phyloP scores from a whole-genome alignment of 2,329 filamentous ascomycete genomes.

The Ceratocystis smalleyi region DNA sequence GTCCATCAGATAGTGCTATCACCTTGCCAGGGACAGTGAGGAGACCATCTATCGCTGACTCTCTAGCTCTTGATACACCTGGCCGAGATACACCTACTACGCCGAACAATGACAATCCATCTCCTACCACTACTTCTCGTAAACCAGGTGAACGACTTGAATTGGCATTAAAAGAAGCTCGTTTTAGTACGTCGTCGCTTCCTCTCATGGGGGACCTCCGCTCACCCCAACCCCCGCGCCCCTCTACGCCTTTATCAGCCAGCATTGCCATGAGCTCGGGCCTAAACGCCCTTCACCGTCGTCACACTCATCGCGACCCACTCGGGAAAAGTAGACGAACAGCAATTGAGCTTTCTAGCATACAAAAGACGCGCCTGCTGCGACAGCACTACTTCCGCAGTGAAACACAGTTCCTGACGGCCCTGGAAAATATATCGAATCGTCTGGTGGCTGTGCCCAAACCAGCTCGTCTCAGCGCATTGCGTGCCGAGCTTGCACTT shows the following conservation, averaged over 20 bases:
- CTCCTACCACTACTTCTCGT: constrained; percentile 17
- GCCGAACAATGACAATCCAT: neutral
- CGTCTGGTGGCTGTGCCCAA: constrained; percentile 72
- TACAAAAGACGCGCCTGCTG: constrained; percentile 56
- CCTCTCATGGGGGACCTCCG: constrained; percentile 43
- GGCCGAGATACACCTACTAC: constrained; percentile 9
- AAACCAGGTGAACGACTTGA: constrained; percentile 36
- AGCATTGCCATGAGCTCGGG: constrained; percentile 30
- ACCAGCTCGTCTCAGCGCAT: constrained; percentile 61
- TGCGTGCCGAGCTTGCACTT: constrained; percentile 65
- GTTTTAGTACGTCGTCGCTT: constrained; percentile 52
- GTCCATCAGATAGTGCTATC: constrained; percentile 10
- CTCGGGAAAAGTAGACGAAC: constrained; percentile 36
- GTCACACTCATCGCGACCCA: constrained; percentile 43
- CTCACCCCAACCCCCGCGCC: constrained; percentile 32
- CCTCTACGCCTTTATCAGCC: constrained; percentile 42
- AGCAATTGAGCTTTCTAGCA: constrained; percentile 44
- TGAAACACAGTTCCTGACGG: constrained; percentile 65
- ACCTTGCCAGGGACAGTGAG: neutral
- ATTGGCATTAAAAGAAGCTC: constrained; percentile 40
- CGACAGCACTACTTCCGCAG: constrained; percentile 72
- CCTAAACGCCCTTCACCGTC: constrained; percentile 34
- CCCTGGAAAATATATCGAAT: constrained; percentile 70
- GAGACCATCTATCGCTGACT: constrained; percentile 4
- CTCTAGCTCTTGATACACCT: constrained; percentile 16